Evolutionary conservation across 2,329 filamentous ascomycete genomes (phyloP), one percentile per base, ranked within the genome.

Genomic region (Achaetomium macrosporum): DNA sequence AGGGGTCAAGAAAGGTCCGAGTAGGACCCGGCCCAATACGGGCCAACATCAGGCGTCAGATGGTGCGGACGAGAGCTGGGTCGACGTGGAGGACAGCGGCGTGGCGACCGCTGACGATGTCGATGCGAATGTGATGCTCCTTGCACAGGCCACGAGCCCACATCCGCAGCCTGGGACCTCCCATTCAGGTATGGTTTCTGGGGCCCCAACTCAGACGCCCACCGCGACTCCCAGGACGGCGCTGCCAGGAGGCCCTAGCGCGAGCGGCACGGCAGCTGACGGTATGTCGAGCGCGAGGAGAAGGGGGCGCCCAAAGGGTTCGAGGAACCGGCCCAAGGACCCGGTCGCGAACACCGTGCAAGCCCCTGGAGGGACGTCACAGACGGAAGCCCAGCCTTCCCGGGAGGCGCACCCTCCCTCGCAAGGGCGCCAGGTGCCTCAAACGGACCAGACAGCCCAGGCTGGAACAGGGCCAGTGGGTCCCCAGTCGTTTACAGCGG

Each of bases 271-370:
- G 6, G 25, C 51, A 30, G 16, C 37, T 16, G 61, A 58, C 17
- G 58, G 53, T 9, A 58, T 53, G 9, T 52, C 67, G 2, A 64
- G 57, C 40, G 55, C 61, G 1, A 75, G 69, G 61, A 73, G 68
- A 45, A 68, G 73, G 51, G 74, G 77, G 6, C 70, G 77, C 31
- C 77, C 77, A 0, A 78, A 78, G 54, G 77, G 77, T 0, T 79
- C 76, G 1, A 77, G 74, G 54, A 79, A 78, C 55, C 70, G 73
- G 3, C 68, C 72, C 2, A 76, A 72, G 55, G 68, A 71, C 29
- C 19, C 41, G 2, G 17, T 20, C 16, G 40, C 20, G 1, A 55
- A 41, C 25, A 42, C 54, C n/a, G 42, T 35, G 2, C 42, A 46
- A 12, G 16, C 30, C 8, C 15, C 50, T n/a, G 35, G 13, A n/a